These are phyloP conservation scores for Quercus dentata DNA, from an alignment of 306 rosid species.

Conservation along the genomic window DNA sequence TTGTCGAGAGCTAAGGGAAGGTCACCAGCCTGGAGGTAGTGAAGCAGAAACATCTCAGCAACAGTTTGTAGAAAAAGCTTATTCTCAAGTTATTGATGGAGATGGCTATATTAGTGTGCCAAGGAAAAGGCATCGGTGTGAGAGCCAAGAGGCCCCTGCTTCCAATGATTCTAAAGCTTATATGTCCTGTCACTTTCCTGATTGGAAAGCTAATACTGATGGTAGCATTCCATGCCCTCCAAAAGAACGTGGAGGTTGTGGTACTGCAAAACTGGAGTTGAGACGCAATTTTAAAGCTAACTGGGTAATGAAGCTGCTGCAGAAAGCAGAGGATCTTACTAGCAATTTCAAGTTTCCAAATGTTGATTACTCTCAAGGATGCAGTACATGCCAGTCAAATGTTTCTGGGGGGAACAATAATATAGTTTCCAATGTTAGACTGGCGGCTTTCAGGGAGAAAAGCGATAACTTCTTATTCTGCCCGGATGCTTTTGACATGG, in stretches of 20 bases:
- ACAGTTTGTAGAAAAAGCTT: constrained; percentile 14
- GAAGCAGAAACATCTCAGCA: constrained; percentile 38
- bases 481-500: constrained; percentile 39
- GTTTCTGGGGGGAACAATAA: constrained; percentile 15
- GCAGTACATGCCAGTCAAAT: constrained; percentile 34
- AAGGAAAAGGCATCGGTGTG: too few relatives aligned
- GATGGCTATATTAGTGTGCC: background rate
- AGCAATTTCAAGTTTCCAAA: constrained; percentile 34
- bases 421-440: constrained; percentile 31
- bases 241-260: constrained; percentile 52
- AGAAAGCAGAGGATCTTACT: constrained; percentile 35
- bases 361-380: constrained; percentile 37
- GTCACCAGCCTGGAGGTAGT: constrained; percentile 25
- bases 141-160: too few relatives aligned
- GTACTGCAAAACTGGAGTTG: constrained; percentile 36
- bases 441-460: constrained; percentile 48
- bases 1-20: constrained; percentile 48
- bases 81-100: background rate
- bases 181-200: constrained; percentile 9
- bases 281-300: constrained; percentile 46
- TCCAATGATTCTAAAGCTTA: too few relatives aligned
- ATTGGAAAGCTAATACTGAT: constrained; percentile 47
- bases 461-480: constrained; percentile 51
- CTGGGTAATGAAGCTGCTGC: constrained; percentile 45
- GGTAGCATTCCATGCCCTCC: constrained; percentile 58